A percentile compares a stretch with the other conserved stretches of the same genome.
Evolutionary conservation across 768 basidiomycete genomes (phyloP).

Genomic region (Lentinus brumalis): DNA sequence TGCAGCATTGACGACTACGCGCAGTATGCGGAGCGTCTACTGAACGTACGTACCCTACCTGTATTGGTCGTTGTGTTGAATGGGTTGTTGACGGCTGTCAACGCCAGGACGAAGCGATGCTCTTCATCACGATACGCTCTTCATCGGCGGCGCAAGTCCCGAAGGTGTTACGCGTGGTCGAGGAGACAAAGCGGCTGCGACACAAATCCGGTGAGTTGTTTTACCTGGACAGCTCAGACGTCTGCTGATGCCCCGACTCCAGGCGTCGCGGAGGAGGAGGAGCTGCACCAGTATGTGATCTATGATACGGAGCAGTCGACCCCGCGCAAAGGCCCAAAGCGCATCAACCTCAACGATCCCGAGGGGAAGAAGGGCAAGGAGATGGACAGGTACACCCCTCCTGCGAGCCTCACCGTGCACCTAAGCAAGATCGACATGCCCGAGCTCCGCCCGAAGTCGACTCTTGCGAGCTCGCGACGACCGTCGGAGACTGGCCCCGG

Average conservation of each 20-base stretch:
- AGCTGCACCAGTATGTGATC: conserved; percentile 75
- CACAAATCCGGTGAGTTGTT: conserved; percentile 64
- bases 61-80: conserved; percentile 3
- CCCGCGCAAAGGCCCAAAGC: conserved; percentile 48
- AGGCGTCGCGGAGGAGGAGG: conserved; percentile 56
- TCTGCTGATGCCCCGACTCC: conserved; percentile 1
- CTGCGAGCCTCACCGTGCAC: conserved; percentile 68
- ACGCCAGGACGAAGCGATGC: conserved; percentile 72
- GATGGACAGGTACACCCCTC: conserved; percentile 57
- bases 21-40: conserved; percentile 60
- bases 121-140: conserved; percentile 76
- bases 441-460: conserved; percentile 62
- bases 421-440: conserved; percentile 89
- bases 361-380: conserved; percentile 42
- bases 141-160: conserved; percentile 63
- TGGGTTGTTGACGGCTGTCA: not conserved
- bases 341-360: conserved; percentile 64
- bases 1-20: conserved; percentile 69
- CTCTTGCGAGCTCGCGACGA: conserved; percentile 5
- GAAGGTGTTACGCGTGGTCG: conserved; percentile 79
- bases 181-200: conserved; percentile 75
- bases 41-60: conserved; percentile 48
- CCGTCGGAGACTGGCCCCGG: conserved; percentile 22
- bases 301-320: conserved; percentile 53
- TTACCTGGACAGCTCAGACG: not conserved